Evolutionary conservation across 192 early-diverging fungal genomes (phyloP).

Genomic region (Mortierella hygrophila): DNA sequence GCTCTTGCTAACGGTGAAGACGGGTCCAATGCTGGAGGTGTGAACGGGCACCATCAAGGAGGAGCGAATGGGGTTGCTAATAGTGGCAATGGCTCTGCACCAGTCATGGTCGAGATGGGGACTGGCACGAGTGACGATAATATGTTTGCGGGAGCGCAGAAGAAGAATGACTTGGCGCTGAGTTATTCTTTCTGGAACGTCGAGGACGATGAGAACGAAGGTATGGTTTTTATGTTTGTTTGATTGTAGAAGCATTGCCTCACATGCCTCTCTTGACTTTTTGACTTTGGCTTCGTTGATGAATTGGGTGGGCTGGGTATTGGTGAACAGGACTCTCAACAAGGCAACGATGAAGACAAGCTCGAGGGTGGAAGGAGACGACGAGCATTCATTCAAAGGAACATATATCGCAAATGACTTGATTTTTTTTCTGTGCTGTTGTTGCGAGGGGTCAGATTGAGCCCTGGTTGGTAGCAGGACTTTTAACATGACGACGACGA

Average conservation of each 20-base stretch:
- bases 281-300: not conserved
- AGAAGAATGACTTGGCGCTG: conserved; percentile 82
- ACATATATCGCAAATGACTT: too few relatives aligned
- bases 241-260: conserved; percentile 10
- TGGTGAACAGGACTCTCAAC: not conserved
- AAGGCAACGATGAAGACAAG: too few relatives aligned
- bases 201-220: conserved; percentile 90
- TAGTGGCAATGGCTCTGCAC: conserved; percentile 59
- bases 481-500: too few relatives aligned
- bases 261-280: not conserved
- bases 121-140: conserved; percentile 55
- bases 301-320: conserved; percentile 8
- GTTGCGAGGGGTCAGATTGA: too few relatives aligned
- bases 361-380: too few relatives aligned
- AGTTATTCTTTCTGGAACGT: conserved; percentile 88
- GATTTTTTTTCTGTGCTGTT: too few relatives aligned
- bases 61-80: conserved; percentile 42
- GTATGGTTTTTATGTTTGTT: conserved; percentile 24
- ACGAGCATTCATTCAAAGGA: too few relatives aligned
- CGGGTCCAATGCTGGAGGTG: conserved; percentile 15
- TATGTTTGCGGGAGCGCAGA: conserved; percentile 56
- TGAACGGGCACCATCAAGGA: conserved; percentile 27
- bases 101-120: conserved; percentile 59
- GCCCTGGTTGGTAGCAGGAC: too few relatives aligned
- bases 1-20: conserved; percentile 35